Evolutionary conservation across 495 filamentous ascomycete genomes (phyloP), one percentile per base, ranked within the genome.

Genomic region (Friedmanniomyces endolithicus): DNA sequence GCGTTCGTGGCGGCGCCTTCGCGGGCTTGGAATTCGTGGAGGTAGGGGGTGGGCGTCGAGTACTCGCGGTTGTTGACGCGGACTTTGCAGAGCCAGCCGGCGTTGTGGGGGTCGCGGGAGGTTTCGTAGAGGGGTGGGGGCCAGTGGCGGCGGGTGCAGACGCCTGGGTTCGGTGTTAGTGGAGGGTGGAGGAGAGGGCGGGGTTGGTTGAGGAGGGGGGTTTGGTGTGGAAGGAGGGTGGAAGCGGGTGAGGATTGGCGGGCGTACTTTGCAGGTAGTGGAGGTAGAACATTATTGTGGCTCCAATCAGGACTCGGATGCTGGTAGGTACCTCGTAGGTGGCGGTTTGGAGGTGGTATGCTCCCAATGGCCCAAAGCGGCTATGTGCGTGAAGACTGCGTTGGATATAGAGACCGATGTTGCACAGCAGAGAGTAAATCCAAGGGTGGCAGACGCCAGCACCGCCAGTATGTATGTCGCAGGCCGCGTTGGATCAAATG

Each of bases 21-120:
- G 64, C 87, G 85, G 49, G 92, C 92, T 61, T 95, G 76, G 50
- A 76, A 75, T 59, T 90, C 84, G 56, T 80, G 84, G 65, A 83
- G 81, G 73, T 87, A 89, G 61, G 82, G 77, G n/a, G 80, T 75
- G 67, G 95, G 88, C 37, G 89, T 94, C 67, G 88, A 84, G 77
- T 97, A 98, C 71, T 95, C 87, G 66, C 92, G 83, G 64, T 90
- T 90, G 72, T 98, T 96, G 69, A 98, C 92, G 63, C 90, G 80
- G 29, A 95, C 92, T 23, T 85, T 84, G 79, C 92, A 98, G 34
- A 81, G 84, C 71, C 82, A 94, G 57, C 92, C 92, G n/a, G n/a
- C n/a, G n/a, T n/a, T n/a, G 63, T 74, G 75, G 53, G 75, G 68
- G 56, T 78, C 77, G 55, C 74, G 74, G 76, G 85, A 90, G 64